Evolutionary conservation across 306 rosid genomes (phyloP).

Genomic region (Betula pendula): DNA sequence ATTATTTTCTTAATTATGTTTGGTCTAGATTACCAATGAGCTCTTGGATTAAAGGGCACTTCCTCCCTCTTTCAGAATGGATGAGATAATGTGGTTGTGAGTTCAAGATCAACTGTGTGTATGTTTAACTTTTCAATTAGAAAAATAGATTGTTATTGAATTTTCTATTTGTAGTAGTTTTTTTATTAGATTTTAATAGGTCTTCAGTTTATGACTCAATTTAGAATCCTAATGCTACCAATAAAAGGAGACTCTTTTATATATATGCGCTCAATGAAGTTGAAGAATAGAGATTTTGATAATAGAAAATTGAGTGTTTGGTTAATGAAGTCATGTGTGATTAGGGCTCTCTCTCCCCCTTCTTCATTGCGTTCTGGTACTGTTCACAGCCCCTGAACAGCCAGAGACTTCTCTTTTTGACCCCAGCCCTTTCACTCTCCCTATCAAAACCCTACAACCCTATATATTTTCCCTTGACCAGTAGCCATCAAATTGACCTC

Average conservation of each 20-base stretch:
- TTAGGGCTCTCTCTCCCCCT: neutral
- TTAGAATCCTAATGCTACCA: neutral
- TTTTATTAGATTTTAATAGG: too few relatives aligned
- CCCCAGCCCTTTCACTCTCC: neutral
- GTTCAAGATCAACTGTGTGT: neutral
- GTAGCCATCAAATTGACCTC: too few relatives aligned
- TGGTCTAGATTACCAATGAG: neutral
- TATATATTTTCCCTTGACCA: too few relatives aligned
- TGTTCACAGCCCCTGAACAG: neutral
- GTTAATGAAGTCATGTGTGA: too few relatives aligned
- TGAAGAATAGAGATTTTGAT: too few relatives aligned
- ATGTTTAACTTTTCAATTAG: neutral
- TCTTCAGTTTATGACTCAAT: neutral
- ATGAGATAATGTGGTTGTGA: neutral
- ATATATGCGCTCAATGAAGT: too few relatives aligned
- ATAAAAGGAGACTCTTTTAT: too few relatives aligned
- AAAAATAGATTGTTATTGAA: neutral
- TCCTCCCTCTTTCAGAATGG: neutral
- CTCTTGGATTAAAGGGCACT: neutral
- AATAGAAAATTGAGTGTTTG: neutral
- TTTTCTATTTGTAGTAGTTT: neutral
- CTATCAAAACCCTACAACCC: neutral
- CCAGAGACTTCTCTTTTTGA: too few relatives aligned
- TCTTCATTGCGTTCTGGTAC: neutral
- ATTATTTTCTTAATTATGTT: neutral